Evolutionary conservation across 2,329 filamentous ascomycete genomes (phyloP).

Genomic region (Albifimbria verrucaria): DNA sequence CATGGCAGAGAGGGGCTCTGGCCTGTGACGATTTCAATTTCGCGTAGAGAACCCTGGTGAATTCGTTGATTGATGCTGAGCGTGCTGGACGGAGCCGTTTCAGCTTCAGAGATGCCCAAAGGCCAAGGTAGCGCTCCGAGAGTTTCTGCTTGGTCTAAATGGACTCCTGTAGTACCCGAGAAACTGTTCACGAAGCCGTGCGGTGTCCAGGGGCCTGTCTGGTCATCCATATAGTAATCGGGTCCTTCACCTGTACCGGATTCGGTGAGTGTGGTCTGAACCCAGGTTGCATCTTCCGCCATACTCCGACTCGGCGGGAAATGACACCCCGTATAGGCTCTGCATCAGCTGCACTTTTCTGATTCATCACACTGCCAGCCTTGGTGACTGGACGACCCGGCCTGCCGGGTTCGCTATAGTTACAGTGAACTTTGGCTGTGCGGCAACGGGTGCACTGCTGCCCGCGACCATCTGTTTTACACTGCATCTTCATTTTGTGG

Average conservation of each 20-base stretch:
- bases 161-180: background rate
- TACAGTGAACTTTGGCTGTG: background rate
- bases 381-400: background rate
- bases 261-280: background rate
- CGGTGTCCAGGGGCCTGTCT: background rate
- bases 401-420: background rate
- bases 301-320: background rate
- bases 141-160: background rate
- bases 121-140: background rate
- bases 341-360: background rate
- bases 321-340: background rate
- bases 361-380: background rate
- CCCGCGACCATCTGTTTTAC: background rate
- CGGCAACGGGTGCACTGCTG: background rate
- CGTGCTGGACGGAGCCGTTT: background rate
- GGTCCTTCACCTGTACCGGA: background rate
- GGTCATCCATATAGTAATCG: background rate
- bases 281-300: background rate
- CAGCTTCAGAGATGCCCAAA: background rate
- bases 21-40: background rate
- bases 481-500: conserved; percentile 1
- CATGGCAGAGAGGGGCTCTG: background rate
- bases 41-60: background rate
- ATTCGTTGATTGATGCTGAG: background rate
- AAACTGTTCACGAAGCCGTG: background rate